Evolutionary conservation across 257 asterid species (phyloP).

Genomic region (Penstemon newberryi): DNA sequence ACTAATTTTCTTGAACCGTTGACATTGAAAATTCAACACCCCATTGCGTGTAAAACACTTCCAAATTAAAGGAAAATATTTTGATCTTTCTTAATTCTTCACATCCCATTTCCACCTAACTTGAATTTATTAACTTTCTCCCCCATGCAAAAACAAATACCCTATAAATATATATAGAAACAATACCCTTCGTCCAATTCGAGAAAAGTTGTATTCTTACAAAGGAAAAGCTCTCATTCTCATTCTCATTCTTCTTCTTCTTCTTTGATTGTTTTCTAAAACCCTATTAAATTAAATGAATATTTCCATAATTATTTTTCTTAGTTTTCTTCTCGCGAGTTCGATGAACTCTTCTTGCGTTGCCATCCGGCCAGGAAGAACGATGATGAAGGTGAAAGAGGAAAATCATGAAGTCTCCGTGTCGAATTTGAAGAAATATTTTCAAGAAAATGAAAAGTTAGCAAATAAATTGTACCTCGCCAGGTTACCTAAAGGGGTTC

Average conservation of each 20-base stretch:
- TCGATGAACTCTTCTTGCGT: constrained; percentile 9
- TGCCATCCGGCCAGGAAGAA: constrained; percentile 28
- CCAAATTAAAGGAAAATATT: background rate
- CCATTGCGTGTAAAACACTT: constrained; percentile 37
- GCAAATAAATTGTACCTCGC: constrained; percentile 30
- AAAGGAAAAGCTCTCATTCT: background rate
- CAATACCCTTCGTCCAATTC: constrained; percentile 16
- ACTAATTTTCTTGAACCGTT: constrained; percentile 30
- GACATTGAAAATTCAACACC: constrained; percentile 38
- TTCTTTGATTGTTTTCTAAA: constrained; percentile 10
- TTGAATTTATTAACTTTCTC: background rate
- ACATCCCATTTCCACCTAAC: constrained; percentile 27
- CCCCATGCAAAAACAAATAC: constrained; percentile 13
- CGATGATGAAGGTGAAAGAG: constrained; percentile 19
- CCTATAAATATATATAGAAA: background rate
- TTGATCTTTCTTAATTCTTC: constrained; percentile 18
- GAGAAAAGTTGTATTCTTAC: constrained; percentile 6
- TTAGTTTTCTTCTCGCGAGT: constrained; percentile 16
- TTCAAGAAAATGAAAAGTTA: constrained; percentile 13
- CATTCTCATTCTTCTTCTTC: constrained; percentile 16
- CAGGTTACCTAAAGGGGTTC: constrained; percentile 45
- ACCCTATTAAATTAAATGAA: background rate
- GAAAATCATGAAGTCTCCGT: constrained; percentile 24
- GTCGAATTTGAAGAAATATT: constrained; percentile 25
- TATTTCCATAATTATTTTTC: background rate